Evolutionary conservation across 108 stramenopile species (phyloP).

Genomic region (Cyclotella cryptica): DNA sequence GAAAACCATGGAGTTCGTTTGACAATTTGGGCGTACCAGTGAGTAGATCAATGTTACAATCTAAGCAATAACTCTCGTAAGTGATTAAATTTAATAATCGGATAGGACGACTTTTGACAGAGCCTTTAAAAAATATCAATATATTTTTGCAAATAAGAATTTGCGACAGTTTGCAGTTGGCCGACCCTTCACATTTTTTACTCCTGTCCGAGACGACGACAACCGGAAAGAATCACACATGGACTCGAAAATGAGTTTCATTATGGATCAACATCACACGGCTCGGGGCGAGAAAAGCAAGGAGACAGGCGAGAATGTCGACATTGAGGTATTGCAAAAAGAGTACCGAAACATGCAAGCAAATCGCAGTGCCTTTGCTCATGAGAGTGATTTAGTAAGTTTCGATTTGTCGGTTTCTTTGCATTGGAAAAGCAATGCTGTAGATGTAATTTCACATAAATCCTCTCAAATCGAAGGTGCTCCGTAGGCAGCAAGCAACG

Average conservation of each 20-base stretch:
- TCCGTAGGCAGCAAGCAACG: slow-evolving; percentile 81
- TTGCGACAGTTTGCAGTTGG: no score
- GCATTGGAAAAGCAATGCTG: background rate
- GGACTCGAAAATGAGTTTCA: no score
- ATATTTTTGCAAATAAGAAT: no score
- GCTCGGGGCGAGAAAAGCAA: slow-evolving; percentile 9
- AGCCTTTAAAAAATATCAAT: no score
- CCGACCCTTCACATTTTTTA: no score
- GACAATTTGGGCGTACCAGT: background rate
- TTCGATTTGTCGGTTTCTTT: background rate
- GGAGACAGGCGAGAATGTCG: slow-evolving; percentile 43
- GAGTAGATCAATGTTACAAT: no score
- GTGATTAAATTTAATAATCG: no score
- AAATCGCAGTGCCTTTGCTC: slow-evolving; percentile 85
- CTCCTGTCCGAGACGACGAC: no score
- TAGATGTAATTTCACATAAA: background rate
- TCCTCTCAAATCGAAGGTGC: slow-evolving; percentile 40
- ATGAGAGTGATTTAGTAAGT: slow-evolving; percentile 63
- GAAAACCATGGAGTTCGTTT: background rate
- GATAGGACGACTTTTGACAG: no score
- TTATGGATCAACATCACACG: background rate
- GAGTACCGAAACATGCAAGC: slow-evolving; percentile 91
- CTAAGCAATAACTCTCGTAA: no score
- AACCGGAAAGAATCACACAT: no score
- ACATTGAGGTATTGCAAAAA: slow-evolving; percentile 78